Conservation (phyloP, 768 basidiomycete genomes). For the Amanita exitialis region DNA sequence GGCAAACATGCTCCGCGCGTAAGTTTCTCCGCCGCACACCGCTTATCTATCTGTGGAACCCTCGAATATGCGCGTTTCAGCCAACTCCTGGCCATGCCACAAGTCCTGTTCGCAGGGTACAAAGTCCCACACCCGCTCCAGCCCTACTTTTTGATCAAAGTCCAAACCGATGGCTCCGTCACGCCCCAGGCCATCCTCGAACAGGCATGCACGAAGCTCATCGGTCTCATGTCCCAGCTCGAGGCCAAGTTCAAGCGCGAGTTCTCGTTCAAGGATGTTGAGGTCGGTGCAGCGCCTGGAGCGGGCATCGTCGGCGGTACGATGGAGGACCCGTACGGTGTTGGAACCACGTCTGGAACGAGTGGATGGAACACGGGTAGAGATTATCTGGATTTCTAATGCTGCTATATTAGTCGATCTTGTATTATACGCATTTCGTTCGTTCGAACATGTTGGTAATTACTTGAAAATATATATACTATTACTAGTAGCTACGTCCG, state of each 20-base stretch:
- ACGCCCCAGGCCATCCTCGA: constrained; percentile 81
- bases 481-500: too few relatives aligned
- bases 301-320: not conserved
- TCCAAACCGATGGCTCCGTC: constrained; percentile 85
- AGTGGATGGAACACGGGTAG: constrained; percentile 35
- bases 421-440: too few relatives aligned
- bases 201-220: constrained; percentile 74
- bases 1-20: constrained; percentile 95
- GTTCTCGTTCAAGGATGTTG: constrained; percentile 70
- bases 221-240: constrained; percentile 55
- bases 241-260: constrained; percentile 76
- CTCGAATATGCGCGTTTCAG: constrained; percentile 26
- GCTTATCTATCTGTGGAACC: too few relatives aligned
- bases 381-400: constrained; percentile 47
- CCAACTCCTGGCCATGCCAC: constrained; percentile 81
- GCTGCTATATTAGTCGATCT: too few relatives aligned
- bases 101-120: constrained; percentile 94
- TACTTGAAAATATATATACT: too few relatives aligned
- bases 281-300: constrained; percentile 24
- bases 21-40: constrained; percentile 4
- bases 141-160: constrained; percentile 88
- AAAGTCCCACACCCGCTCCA: constrained; percentile 96
- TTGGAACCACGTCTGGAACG: constrained; percentile 14
- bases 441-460: too few relatives aligned
- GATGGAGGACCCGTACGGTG: constrained; percentile 36